Evolutionary conservation across 768 basidiomycete species (phyloP).

Genomic region (Imleria badia): DNA sequence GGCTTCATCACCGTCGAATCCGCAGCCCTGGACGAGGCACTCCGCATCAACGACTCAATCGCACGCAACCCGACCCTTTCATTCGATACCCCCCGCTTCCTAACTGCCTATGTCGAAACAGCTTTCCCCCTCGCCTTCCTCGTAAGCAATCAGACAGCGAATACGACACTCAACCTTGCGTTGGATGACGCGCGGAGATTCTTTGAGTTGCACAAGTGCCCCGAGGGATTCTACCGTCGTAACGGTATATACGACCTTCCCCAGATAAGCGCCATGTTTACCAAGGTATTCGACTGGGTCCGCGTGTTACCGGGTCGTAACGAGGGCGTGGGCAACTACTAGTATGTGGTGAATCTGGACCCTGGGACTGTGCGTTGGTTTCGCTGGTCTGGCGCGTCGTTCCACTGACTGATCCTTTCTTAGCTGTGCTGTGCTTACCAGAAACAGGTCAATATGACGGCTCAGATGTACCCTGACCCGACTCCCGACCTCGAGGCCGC

Average conservation of each 20-base stretch:
- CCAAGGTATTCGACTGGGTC: not conserved
- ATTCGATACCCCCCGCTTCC: constrained; percentile 15
- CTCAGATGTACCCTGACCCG: constrained; percentile 18
- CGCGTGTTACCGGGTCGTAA: constrained; percentile 14
- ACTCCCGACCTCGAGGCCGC: constrained; percentile 11
- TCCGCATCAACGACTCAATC: constrained; percentile 24
- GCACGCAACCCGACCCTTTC: constrained; percentile 20
- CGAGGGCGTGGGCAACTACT: constrained; percentile 15
- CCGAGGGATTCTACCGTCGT: constrained; percentile 17
- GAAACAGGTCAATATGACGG: constrained; percentile 13
- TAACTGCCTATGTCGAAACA: constrained; percentile 15
- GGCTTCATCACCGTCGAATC: constrained; percentile 21
- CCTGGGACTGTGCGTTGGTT: constrained; percentile 7
- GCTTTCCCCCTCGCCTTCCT: constrained; percentile 19
- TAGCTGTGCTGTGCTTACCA: constrained; percentile 18
- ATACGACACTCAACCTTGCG: constrained; percentile 8
- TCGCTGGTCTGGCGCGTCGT: not conserved
- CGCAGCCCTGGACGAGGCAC: constrained; percentile 11
- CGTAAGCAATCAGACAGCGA: constrained; percentile 17
- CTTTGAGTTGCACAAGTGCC: constrained; percentile 14
- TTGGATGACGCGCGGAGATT: constrained; percentile 17
- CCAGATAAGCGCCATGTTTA: not conserved
- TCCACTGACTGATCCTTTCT: not conserved
- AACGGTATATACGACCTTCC: constrained; percentile 7
- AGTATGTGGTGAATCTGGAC: constrained; percentile 12